Percentiles rank a stretch among this genome's conserved stretches.
phyloP scores from a whole-genome alignment of 352 stramenopile genomes.

The Pythium dissotocum region DNA sequence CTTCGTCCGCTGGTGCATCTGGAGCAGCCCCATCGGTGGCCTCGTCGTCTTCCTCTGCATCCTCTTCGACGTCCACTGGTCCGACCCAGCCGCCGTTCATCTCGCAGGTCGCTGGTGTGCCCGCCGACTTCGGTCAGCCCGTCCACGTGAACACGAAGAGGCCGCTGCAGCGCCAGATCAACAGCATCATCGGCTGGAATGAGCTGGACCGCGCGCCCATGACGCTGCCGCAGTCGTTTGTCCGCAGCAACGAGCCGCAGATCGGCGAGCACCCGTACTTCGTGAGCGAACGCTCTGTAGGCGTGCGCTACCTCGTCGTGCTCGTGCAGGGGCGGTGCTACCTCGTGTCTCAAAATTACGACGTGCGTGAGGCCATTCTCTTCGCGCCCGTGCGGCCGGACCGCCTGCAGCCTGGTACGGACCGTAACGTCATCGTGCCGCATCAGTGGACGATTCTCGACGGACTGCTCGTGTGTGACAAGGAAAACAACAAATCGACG shows the following conservation, averaged over 20 bases:
- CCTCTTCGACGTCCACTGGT: constrained; percentile 8
- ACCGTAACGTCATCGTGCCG: constrained; percentile 68
- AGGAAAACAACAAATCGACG: constrained; percentile 67
- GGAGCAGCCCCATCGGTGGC: constrained; percentile 2
- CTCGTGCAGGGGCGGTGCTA: constrained; percentile 82
- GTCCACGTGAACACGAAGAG: constrained; percentile 77
- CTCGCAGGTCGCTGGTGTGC: constrained; percentile 32
- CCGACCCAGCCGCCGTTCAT: constrained; percentile 13
- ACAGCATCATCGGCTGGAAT: constrained; percentile 78
- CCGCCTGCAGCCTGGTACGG: constrained; percentile 67
- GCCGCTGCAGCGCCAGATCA: constrained; percentile 82
- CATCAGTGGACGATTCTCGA: constrained; percentile 90
- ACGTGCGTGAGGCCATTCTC: constrained; percentile 75
- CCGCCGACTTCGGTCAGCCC: constrained; percentile 62
- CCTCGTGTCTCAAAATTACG: constrained; percentile 81
- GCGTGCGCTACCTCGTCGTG: constrained; percentile 75
- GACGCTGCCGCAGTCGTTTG: constrained; percentile 67
- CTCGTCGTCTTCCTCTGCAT: constrained; percentile 13
- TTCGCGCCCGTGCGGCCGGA: constrained; percentile 81
- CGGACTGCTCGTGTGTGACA: constrained; percentile 79
- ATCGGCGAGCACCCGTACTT: constrained; percentile 84
- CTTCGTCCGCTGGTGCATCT: not conserved
- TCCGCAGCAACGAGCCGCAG: constrained; percentile 72
- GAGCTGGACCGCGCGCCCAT: constrained; percentile 76
- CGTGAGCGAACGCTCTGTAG: constrained; percentile 79